Evolutionary conservation across 352 stramenopile species (phyloP).

Genomic region (Phytophthora ohioensis): DNA sequence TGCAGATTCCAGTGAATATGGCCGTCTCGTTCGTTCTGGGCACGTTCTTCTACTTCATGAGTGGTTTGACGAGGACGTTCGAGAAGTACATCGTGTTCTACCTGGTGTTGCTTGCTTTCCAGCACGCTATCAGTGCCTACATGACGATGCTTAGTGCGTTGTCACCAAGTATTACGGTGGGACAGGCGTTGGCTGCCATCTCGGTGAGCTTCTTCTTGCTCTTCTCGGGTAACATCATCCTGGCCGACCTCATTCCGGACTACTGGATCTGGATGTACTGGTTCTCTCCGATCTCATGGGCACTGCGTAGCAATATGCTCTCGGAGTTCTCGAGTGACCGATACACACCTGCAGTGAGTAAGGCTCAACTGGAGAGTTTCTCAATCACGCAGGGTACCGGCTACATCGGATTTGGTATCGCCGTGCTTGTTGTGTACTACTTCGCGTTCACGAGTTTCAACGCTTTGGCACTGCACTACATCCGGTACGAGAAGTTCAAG

Average conservation of each 20-base stretch:
- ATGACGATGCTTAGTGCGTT: constrained; percentile 57
- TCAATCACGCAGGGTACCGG: constrained; percentile 46
- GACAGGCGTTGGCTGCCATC: constrained; percentile 42
- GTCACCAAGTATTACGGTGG: constrained; percentile 47
- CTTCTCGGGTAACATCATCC: constrained; percentile 69
- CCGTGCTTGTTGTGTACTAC: constrained; percentile 50
- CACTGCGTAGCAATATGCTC: constrained; percentile 50
- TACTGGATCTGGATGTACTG: constrained; percentile 46
- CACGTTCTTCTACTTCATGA: constrained; percentile 82
- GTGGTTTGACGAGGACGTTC: constrained; percentile 63
- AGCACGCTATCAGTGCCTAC: constrained; percentile 56
- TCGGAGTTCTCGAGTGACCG: constrained; percentile 45
- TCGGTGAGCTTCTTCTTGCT: constrained; percentile 62
- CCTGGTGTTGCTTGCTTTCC: constrained; percentile 71
- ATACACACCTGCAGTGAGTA: constrained; percentile 30
- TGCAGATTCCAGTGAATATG: constrained; percentile 60
- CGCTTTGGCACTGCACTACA: constrained; percentile 46
- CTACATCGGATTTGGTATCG: constrained; percentile 50
- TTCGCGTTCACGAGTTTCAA: constrained; percentile 53
- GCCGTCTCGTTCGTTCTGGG: constrained; percentile 77
- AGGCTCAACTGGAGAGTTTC: constrained; percentile 33
- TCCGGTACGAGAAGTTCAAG: constrained; percentile 48
- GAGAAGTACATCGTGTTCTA: constrained; percentile 78
- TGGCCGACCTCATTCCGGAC: constrained; percentile 53
- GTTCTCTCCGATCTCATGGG: constrained; percentile 61